phyloP scores from a whole-genome alignment of 352 stramenopile species.

The Phytophthora brassicae region DNA sequence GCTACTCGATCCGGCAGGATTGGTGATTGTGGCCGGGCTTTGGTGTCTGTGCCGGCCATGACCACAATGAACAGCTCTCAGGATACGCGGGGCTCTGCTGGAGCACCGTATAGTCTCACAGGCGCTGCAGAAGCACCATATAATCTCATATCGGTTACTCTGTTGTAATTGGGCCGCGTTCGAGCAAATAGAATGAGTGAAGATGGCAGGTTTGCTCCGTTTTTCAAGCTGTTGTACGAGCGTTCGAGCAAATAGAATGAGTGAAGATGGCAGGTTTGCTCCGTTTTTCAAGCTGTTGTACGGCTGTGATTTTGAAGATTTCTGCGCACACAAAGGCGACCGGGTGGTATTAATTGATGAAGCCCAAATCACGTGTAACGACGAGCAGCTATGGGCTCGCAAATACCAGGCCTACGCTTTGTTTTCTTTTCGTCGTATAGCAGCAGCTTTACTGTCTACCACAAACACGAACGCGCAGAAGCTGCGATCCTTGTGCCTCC shows the following conservation, averaged over 20 bases:
- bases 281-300: conserved; percentile 29
- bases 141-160: too few species aligned
- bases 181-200: conserved; percentile 16
- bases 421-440: conserved; percentile 36
- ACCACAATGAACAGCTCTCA: too few species aligned
- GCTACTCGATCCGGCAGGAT: too few species aligned
- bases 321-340: conserved; percentile 13
- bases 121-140: too few species aligned
- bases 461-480: conserved; percentile 16
- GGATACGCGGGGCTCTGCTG: too few species aligned
- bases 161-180: too few species aligned
- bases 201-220: conserved; percentile 16
- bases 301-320: conserved; percentile 22
- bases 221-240: conserved; percentile 25
- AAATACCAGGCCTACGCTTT: conserved; percentile 21
- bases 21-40: too few species aligned
- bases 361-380: conserved; percentile 24
- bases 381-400: conserved; percentile 26
- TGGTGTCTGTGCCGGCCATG: too few species aligned
- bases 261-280: conserved; percentile 8
- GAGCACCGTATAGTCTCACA: too few species aligned
- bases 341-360: conserved; percentile 28
- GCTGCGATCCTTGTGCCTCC: conserved; percentile 20
- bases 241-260: conserved; percentile 20
- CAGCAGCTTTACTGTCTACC: conserved; percentile 11